These are phyloP conservation scores for Saturnispora besseyi DNA, from an alignment of 805 yeast genomes.

Conservation along the genomic window DNA sequence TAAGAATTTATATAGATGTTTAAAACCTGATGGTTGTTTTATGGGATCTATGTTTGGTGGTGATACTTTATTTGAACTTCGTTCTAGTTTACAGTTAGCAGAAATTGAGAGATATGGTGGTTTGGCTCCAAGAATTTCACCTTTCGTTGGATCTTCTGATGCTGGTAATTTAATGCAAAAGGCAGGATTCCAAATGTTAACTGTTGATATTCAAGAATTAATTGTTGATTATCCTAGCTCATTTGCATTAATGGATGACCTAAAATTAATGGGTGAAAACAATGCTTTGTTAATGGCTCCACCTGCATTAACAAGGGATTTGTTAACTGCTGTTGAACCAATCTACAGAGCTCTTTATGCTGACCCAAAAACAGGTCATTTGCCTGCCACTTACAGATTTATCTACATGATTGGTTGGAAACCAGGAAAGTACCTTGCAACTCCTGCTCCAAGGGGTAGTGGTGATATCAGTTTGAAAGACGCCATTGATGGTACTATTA, in stretches of 20 bases:
- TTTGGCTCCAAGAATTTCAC: slow-evolving; percentile 71
- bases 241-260: slow-evolving; percentile 55
- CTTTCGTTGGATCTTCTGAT: slow-evolving; percentile 70
- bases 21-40: slow-evolving; percentile 75
- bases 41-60: slow-evolving; percentile 78
- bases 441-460: slow-evolving; percentile 65
- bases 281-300: slow-evolving; percentile 41
- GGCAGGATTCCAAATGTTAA: slow-evolving; percentile 71
- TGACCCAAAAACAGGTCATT: slow-evolving; percentile 36
- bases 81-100: slow-evolving; percentile 74
- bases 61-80: slow-evolving; percentile 73
- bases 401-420: slow-evolving; percentile 89
- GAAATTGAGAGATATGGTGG: slow-evolving; percentile 76
- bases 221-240: slow-evolving; percentile 72
- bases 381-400: slow-evolving; percentile 77
- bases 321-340: slow-evolving; percentile 66
- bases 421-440: slow-evolving; percentile 56
- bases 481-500: slow-evolving; percentile 29
- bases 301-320: slow-evolving; percentile 45
- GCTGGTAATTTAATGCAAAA: slow-evolving; percentile 63
- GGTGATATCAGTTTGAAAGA: slow-evolving; percentile 65
- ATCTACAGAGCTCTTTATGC: slow-evolving; percentile 69
- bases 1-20: slow-evolving; percentile 42
- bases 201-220: slow-evolving; percentile 78
- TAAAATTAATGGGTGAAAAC: slow-evolving; percentile 79